phyloP scores from a whole-genome alignment of 345 rosid species.

The Eucalyptus sp. region DNA sequence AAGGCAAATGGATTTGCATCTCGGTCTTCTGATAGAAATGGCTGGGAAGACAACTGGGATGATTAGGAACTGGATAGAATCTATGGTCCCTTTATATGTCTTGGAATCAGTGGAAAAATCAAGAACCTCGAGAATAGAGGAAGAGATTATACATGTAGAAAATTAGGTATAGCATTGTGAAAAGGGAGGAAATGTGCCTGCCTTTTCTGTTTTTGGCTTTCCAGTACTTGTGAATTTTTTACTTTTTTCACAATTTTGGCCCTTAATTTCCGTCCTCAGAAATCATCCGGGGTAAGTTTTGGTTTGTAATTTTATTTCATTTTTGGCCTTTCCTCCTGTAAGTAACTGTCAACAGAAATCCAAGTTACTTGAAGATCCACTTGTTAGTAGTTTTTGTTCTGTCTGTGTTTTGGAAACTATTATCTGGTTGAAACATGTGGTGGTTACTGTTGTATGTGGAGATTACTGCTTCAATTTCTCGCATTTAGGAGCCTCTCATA shows the following conservation, averaged over 20 bases:
- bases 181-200: not conserved
- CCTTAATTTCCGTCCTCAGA: not conserved
- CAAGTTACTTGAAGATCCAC: not conserved
- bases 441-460: not conserved
- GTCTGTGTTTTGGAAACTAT: not conserved
- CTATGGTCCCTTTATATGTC: not conserved
- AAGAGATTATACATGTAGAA: not conserved
- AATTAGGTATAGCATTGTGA: not conserved
- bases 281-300: not conserved
- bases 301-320: not conserved
- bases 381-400: not conserved
- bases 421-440: not conserved
- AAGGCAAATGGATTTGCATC: not conserved
- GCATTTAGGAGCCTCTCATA: not conserved
- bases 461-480: not conserved
- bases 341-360: not conserved
- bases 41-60: conserved; percentile 12
- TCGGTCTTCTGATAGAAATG: not conserved
- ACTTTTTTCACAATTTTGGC: not conserved
- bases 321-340: not conserved
- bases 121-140: not conserved
- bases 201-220: not conserved
- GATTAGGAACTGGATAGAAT: not conserved
- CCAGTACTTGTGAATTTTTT: not conserved
- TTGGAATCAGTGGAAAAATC: not conserved